A percentile compares a stretch with the other conserved stretches of the same genome.
Evolutionary conservation across 2,329 filamentous ascomycete species (phyloP).

Genomic region (Biscogniauxia sp.): DNA sequence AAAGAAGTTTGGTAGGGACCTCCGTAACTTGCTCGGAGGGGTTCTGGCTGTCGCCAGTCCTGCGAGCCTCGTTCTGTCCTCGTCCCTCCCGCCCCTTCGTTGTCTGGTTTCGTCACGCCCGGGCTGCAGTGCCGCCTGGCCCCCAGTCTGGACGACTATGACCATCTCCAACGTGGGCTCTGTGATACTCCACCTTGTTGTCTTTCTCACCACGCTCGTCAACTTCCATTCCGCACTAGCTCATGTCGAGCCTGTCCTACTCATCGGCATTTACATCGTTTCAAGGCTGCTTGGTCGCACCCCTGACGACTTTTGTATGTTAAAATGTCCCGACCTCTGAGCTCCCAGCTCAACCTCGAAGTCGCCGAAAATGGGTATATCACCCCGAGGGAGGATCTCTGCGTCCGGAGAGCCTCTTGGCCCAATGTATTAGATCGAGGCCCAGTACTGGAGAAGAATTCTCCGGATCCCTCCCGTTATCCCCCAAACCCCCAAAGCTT

Average conservation of each 20-base stretch:
- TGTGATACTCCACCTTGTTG: slow-evolving; percentile 49
- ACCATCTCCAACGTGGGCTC: slow-evolving; percentile 51
- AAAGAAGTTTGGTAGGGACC: no score
- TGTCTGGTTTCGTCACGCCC: no score
- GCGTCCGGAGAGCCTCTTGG: slow-evolving; percentile 13
- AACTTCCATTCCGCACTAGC: slow-evolving; percentile 52
- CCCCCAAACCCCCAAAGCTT: slow-evolving; percentile 26
- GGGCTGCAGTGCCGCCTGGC: background rate
- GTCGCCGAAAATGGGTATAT: slow-evolving; percentile 27
- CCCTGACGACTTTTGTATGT: slow-evolving; percentile 46
- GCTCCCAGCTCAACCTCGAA: slow-evolving; percentile 17
- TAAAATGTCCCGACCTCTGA: slow-evolving; percentile 26
- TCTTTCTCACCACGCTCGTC: slow-evolving; percentile 53
- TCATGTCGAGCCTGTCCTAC: slow-evolving; percentile 45
- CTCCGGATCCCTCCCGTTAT: slow-evolving; percentile 10
- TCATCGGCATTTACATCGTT: slow-evolving; percentile 47
- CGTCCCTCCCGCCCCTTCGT: no score
- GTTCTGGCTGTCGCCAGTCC: no score
- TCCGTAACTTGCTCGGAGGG: no score
- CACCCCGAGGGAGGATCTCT: slow-evolving; percentile 27
- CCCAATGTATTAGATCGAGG: slow-evolving; percentile 10
- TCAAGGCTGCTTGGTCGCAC: slow-evolving; percentile 46
- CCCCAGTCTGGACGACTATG: slow-evolving; percentile 36
- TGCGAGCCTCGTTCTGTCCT: no score
- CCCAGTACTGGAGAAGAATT: slow-evolving; percentile 14